Conservation (phyloP, 805 yeast species). For the Candida palmyrensis region DNA sequence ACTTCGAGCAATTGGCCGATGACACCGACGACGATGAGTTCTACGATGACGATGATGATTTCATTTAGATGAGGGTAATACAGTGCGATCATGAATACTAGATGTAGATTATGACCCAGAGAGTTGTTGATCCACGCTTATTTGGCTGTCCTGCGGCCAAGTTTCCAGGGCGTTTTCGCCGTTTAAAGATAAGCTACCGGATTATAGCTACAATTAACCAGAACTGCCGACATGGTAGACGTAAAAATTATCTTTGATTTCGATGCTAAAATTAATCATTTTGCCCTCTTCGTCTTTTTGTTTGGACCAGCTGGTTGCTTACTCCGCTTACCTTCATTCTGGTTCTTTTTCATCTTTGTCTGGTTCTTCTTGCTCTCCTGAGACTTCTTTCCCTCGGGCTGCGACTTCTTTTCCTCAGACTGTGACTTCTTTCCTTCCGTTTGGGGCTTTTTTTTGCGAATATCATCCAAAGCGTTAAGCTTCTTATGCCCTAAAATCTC, state of each 20-base stretch:
- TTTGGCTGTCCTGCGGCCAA: no score
- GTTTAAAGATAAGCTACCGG: no score
- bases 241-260: no score
- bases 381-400: constrained; percentile 5
- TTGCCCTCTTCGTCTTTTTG: neutral
- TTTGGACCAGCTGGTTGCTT: constrained; percentile 3
- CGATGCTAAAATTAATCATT: no score
- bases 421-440: constrained; percentile 9
- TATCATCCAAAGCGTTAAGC: constrained; percentile 61
- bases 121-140: neutral
- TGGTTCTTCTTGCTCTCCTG: constrained; percentile 3
- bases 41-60: constrained; percentile 62
- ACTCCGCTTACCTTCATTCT: no score
- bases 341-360: constrained; percentile 5
- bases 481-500: constrained; percentile 66
- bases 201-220: no score
- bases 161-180: no score
- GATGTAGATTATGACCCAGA: neutral
- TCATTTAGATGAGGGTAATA: constrained; percentile 19
- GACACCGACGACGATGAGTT: constrained; percentile 83
- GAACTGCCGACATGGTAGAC: no score
- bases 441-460: constrained; percentile 20
- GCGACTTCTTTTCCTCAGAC: neutral
- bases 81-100: neutral
- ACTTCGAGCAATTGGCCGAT: constrained; percentile 90